Evolutionary conservation across 2,329 filamentous ascomycete species (phyloP), one percentile per base, ranked within the genome.

Genomic region (Neoscytalidium dimidiatum): DNA sequence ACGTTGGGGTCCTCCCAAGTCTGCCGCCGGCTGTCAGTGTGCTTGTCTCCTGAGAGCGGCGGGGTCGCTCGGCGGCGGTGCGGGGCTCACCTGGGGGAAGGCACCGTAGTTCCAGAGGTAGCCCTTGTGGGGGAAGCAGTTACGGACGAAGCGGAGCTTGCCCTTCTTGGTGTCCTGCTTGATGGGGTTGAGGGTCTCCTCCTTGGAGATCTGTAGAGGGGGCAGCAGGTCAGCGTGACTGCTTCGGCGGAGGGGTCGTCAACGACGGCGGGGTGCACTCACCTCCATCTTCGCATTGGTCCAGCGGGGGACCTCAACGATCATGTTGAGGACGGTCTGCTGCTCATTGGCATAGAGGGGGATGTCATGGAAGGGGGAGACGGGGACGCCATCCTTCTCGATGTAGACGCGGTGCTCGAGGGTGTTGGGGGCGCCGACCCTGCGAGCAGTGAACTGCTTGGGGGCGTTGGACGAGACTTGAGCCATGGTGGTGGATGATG

Each of bases 101-200:
- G 94, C 94, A 84, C 95, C 95, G 84, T 99, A 99, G 89, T 99
- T 99, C 95, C 95, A 99, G 75, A 99, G 92, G 84, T 99, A 99
- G 72, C 95, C 95, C 89, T 99, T 98, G 91, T 99, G 95, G 75
- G 95, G 95, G 88, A 99, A 99, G 90, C 95, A 99, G 90, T 99
- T 99, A 84, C 95, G 93, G 80, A 99, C 95, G 80, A 90, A 99
- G 78, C 95, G 92, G 76, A 98, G 93, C 88, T 97, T 98, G 88
- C 94, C 95, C 88, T 99, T 98, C 91, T 99, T 98, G 82, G 89
- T 88, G 81, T 99, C 95, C 86, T 99, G 95, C 90, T 97, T 97
- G 86, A 97, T 97, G 79, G 94, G 94, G 87, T 97, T 98, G 80
- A 98, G 90, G 77, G 91, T 87, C 83, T 99, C 95, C 78, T 98